Evolutionary conservation across 352 stramenopile genomes (phyloP), one percentile per base, ranked within the genome.

Genomic region (Globisporangium iwayamae): DNA sequence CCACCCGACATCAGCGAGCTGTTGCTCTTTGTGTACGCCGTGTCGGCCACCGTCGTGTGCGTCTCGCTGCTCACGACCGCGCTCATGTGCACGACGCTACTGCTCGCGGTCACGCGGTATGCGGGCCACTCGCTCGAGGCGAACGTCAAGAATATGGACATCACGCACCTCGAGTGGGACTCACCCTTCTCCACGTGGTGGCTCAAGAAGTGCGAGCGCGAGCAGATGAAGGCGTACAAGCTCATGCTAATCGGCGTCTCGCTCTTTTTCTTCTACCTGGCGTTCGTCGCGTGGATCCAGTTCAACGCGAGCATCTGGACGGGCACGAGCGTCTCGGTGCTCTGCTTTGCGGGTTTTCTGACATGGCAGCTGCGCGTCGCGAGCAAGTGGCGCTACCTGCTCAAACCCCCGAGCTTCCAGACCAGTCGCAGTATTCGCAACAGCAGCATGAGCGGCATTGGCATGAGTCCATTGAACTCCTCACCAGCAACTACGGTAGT

Each of bases 331-430:
- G 81, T 93, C 59, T 79, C 69, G 25, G 60, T 76, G 22, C 62
- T 91, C 36, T 78, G 71, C 25, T 66, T 88, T 9, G 2, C 81
- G 2, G 80, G 69, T 0, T 77, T 89, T 47, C 58, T 87, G 22
- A 70, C 74, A 39, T 93, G 79, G 80, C 81, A 93, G 67, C 65
- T 93, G 14, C 75, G 80, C 36, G 80, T 91, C 66, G 82, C 78
- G 20, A 90, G 80, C 62, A 82, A 83, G 51, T 93, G 84, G 84
- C 71, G 84, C 2, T 93, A 93, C 60, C 70, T 93, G 56, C 69
- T 91, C 13, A 70, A 73, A 41, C 79, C 79, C 4, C 79, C 79
- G 36, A 54, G 45, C 43, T 34, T 32, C 16, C 43, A 48, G 18
- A 48, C 43, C 13, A 48, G 43, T 22, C 43, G 43, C 43, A 46